Evolutionary conservation across 1,284 basidiomycete genomes (phyloP).

Genomic region (Phlebopus sp.): DNA sequence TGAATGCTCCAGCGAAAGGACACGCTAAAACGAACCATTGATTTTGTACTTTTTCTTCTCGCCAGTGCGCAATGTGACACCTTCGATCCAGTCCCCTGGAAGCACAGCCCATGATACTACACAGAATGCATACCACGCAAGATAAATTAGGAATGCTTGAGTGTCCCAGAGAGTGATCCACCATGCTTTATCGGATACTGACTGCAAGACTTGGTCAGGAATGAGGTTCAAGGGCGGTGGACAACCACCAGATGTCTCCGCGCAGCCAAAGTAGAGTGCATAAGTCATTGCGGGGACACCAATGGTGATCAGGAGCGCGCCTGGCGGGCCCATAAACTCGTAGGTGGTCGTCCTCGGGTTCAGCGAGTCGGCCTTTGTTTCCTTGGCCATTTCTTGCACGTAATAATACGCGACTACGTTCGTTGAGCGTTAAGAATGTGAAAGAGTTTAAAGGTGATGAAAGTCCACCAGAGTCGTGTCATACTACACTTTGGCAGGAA

Average conservation of each 20-base stretch:
- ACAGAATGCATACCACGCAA: constrained; percentile 89
- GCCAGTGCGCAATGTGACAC: constrained; percentile 78
- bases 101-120: constrained; percentile 81
- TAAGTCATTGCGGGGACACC: constrained; percentile 77
- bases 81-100: constrained; percentile 86
- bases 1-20: background rate
- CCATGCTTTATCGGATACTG: constrained; percentile 54
- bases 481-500: background rate
- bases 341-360: constrained; percentile 70
- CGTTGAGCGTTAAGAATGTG: too few species aligned
- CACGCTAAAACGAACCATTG: constrained; percentile 65
- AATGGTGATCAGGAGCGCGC: constrained; percentile 72
- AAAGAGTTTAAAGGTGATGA: too few species aligned
- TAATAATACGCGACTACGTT: background rate
- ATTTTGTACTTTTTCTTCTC: constrained; percentile 86
- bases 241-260: constrained; percentile 75
- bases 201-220: constrained; percentile 42
- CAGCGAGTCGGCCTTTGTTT: constrained; percentile 29
- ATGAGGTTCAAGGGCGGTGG: constrained; percentile 52
- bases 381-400: constrained; percentile 20
- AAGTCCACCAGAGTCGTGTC: background rate
- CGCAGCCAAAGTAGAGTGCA: constrained; percentile 83
- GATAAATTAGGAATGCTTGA: constrained; percentile 73
- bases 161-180: constrained; percentile 81
- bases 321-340: constrained; percentile 87